These are phyloP conservation scores for Salvia rosmarinus DNA, from an alignment of 257 asterid genomes.

Conservation along the genomic window DNA sequence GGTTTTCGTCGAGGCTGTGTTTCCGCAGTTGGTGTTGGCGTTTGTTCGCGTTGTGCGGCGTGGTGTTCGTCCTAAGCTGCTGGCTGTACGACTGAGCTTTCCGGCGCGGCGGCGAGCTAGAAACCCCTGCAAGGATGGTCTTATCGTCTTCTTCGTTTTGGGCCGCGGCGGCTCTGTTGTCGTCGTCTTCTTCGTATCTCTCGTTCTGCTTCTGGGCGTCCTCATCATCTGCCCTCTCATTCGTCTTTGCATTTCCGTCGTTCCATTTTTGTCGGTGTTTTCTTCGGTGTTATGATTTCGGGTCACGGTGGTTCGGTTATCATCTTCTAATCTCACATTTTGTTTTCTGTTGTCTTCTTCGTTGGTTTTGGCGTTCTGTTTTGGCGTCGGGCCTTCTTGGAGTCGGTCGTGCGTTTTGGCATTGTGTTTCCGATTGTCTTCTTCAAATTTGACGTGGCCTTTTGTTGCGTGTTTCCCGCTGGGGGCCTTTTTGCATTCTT, in stretches of 20 bases:
- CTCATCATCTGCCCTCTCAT: not conserved
- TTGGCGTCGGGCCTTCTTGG: not conserved
- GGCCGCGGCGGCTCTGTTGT: not conserved
- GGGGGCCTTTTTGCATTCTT: not conserved
- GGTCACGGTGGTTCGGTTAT: not conserved
- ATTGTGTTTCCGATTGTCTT: not conserved
- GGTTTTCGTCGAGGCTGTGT: constrained; percentile 72
- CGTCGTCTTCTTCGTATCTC: not conserved
- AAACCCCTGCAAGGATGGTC: constrained; percentile 43
- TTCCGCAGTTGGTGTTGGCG: constrained; percentile 64
- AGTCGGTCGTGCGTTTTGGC: not conserved
- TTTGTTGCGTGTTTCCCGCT: not conserved
- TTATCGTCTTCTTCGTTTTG: constrained; percentile 41
- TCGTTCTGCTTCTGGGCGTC: not conserved
- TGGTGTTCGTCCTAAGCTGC: constrained; percentile 61
- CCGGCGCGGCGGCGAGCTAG: constrained; percentile 55
- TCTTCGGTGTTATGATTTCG: not conserved
- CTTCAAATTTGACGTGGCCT: not conserved
- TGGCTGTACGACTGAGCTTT: constrained; percentile 62
- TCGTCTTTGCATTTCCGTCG: not conserved
- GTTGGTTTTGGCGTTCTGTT: not conserved
- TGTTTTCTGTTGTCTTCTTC: not conserved
- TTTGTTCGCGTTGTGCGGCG: constrained; percentile 49
- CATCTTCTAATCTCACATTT: not conserved
- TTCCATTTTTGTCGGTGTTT: not conserved